Conservation (phyloP, 176 grass and related monocot genomes). For the Zoysia pacifica region DNA sequence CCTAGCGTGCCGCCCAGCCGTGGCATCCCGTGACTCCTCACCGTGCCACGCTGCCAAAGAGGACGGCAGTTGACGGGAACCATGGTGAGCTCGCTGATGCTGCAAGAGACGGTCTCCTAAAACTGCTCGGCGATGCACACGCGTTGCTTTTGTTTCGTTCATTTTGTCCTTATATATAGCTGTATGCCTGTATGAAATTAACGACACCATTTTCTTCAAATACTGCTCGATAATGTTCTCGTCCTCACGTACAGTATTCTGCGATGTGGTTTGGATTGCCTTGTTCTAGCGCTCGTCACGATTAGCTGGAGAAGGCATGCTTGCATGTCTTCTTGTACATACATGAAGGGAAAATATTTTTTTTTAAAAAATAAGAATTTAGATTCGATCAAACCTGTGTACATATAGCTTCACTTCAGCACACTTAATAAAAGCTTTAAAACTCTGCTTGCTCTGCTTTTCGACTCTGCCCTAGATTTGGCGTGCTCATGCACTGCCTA, state of each 20-base stretch:
- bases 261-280: background rate
- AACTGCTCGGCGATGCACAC: background rate
- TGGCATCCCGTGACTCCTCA: constrained; percentile 17
- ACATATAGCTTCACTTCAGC: no score
- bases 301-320: background rate
- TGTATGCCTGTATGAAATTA: background rate
- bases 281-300: background rate
- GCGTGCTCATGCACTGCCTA: background rate
- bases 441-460: background rate
- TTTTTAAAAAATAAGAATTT: no score
- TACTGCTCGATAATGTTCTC: background rate
- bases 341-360: no score
- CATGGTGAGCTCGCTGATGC: background rate
- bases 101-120: background rate
- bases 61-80: background rate
- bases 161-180: background rate
- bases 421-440: no score
- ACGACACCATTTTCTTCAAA: background rate
- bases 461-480: background rate
- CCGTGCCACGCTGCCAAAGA: background rate
- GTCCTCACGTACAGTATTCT: background rate
- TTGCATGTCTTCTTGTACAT: background rate
- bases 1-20: background rate
- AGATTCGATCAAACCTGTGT: no score
- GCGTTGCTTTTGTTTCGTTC: background rate